Conservation (phyloP, 192 early-diverging fungal genomes). For the Podila clonocystis region DNA sequence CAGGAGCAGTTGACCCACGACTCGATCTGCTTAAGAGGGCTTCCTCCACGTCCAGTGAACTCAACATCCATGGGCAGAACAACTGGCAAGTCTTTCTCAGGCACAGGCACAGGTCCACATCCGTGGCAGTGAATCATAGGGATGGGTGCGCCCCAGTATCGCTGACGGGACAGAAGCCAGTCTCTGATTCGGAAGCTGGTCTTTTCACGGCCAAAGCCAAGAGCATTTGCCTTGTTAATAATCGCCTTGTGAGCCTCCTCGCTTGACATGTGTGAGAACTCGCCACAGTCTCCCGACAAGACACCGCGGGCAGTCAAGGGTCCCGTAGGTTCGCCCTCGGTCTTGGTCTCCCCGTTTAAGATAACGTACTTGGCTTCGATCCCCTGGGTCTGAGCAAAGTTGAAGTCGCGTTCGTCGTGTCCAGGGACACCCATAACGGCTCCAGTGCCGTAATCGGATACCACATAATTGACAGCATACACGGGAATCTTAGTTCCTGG, state of each 20-base stretch:
- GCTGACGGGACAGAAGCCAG: slow-evolving; percentile 95
- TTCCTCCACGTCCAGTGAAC: slow-evolving; percentile 73
- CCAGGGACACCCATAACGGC: slow-evolving; percentile 91
- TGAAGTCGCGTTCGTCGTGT: slow-evolving; percentile 79
- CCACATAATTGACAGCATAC: slow-evolving; percentile 78
- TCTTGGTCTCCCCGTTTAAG: neutral
- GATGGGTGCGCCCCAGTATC: slow-evolving; percentile 97
- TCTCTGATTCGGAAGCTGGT: slow-evolving; percentile 86
- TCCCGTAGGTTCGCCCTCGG: neutral
- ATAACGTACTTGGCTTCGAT: slow-evolving; percentile 65
- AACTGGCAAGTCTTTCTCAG: slow-evolving; percentile 81
- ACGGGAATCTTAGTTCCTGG: slow-evolving; percentile 64
- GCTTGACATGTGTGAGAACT: slow-evolving; percentile 69
- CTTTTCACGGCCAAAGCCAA: slow-evolving; percentile 59
- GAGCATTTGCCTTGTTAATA: slow-evolving; percentile 53
- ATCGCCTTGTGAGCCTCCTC: slow-evolving; percentile 66
- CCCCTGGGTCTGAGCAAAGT: slow-evolving; percentile 67
- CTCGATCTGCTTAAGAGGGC: slow-evolving; percentile 68
- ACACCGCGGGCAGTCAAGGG: slow-evolving; percentile 65
- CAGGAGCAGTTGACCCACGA: slow-evolving; percentile 83
- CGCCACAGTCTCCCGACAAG: slow-evolving; percentile 63
- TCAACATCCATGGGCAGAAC: slow-evolving; percentile 67
- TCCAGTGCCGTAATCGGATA: slow-evolving; percentile 81
- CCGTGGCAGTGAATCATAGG: slow-evolving; percentile 88
- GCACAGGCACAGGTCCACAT: slow-evolving; percentile 89